phyloP scores from a whole-genome alignment of 345 rosid species.

The Gossypium longicalyx region DNA sequence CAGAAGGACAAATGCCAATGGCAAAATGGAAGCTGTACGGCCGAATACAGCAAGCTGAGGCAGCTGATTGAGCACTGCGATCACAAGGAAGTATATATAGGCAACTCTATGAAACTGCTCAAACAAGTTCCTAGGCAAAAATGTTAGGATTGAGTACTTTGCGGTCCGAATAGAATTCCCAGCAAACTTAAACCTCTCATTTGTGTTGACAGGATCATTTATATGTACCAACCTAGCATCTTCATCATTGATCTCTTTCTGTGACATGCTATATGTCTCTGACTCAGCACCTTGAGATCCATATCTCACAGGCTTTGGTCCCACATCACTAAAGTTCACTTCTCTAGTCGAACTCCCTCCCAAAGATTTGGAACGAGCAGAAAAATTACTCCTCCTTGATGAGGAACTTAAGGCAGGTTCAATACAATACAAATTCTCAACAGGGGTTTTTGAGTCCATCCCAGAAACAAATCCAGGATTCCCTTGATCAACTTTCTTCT shows the following conservation, averaged over 20 bases:
- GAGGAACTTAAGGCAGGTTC: constrained; percentile 43
- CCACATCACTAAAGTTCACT: constrained; percentile 46
- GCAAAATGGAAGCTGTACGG: constrained; percentile 83
- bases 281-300: constrained; percentile 73
- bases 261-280: constrained; percentile 56
- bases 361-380: constrained; percentile 39
- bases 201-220: constrained; percentile 64
- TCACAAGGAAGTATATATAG: constrained; percentile 79
- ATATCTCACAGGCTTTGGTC: constrained; percentile 52
- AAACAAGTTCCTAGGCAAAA: constrained; percentile 82
- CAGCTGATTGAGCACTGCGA: constrained; percentile 92
- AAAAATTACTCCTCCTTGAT: constrained; percentile 55
- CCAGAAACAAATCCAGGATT: constrained; percentile 15
- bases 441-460: constrained; percentile 41
- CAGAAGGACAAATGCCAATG: constrained; percentile 78
- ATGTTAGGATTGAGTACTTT: constrained; percentile 74
- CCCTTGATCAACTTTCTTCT: background rate
- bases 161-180: constrained; percentile 69
- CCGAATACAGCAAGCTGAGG: constrained; percentile 98
- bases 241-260: constrained; percentile 82
- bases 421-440: constrained; percentile 32
- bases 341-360: constrained; percentile 51
- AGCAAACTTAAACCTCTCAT: constrained; percentile 67
- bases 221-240: constrained; percentile 82
- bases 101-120: constrained; percentile 98